A percentile compares a stretch with the other conserved stretches of the same genome.
phyloP scores from a whole-genome alignment of 1,139 yeast genomes.

The Blastobotrys indianensis region DNA sequence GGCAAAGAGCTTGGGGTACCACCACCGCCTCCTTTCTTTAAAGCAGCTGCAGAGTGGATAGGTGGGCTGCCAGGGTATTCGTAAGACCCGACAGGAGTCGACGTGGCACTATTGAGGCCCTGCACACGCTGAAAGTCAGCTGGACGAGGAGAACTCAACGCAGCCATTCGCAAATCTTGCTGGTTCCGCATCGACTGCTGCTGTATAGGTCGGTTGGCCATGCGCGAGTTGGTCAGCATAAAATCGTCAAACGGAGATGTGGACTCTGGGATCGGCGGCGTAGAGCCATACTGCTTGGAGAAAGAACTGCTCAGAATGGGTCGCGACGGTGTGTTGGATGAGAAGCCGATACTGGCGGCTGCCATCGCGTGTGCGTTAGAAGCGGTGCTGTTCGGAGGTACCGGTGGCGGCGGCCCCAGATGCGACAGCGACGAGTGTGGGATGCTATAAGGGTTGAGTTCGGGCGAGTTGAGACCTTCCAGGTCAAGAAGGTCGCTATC shows the following conservation, averaged over 20 bases:
- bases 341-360: slow-evolving; percentile 20
- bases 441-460: slow-evolving; percentile 13
- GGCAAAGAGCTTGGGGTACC: slow-evolving; percentile 12
- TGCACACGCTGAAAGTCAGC: slow-evolving; percentile 16
- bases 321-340: slow-evolving; percentile 14
- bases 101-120: slow-evolving; percentile 14
- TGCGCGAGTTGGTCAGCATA: slow-evolving; percentile 16
- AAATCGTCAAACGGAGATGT: slow-evolving; percentile 32
- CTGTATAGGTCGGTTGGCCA: slow-evolving; percentile 13
- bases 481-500: slow-evolving; percentile 30
- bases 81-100: slow-evolving; percentile 27
- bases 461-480: slow-evolving; percentile 23
- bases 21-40: slow-evolving; percentile 1
- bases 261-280: slow-evolving; percentile 28
- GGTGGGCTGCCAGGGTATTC: slow-evolving; percentile 18
- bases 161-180: slow-evolving; percentile 4
- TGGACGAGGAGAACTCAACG: slow-evolving; percentile 16
- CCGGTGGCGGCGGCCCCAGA: slow-evolving; percentile 12
- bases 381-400: slow-evolving; percentile 12
- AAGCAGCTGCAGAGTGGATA: slow-evolving; percentile 4
- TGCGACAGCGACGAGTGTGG: slow-evolving; percentile 1
- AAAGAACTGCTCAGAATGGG: slow-evolving; percentile 7
- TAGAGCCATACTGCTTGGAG: slow-evolving; percentile 16
- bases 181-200: slow-evolving; percentile 9
- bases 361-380: slow-evolving; percentile 15